Base-by-base conservation (phyloP, 371 early-diverging fungal genomes). In the Neoconidiobolus thromboides region DNA sequence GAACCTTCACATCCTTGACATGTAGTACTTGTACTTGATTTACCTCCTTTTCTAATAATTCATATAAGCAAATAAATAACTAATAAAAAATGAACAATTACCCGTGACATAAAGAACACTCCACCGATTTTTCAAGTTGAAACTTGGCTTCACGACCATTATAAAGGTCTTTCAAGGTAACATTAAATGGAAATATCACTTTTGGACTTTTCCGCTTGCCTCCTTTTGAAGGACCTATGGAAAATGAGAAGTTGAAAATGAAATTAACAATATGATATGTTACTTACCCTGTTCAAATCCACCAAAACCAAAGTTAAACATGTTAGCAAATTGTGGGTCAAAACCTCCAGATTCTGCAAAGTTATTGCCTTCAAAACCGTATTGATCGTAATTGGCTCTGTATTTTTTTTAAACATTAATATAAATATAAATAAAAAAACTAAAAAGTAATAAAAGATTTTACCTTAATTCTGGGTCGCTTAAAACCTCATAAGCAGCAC, bases 131-230 rank as follows among this genome's bases (percentile, higher is more conserved):
- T 72, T 83, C 81, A 37, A 92, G 78, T 48, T 85, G 89, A 38
- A 97, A 77, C 70, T 90, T 93, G 62, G 89, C 85, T 37, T 85
- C 81, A 67, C 83, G 78, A 62, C 98, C 98, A 65, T 78, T 87
- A 77, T 92, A 96, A 58, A 97, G 78, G 60, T 97, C 97, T 69
- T 94, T 92, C 56, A 98, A 81, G 38, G 87, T 71, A 26, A 93
- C 87, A 65, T 86, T 12, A 84, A 60, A 94, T 77, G 51, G 72
- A 76, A 57, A 88, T 77, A 5, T 80, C 76, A 64, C 91, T 91
- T 68, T 87, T 78, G 93, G 62, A 93, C 80, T 65, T 92, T 91
- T 64, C 93, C 86, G 10, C 80, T 76, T 52, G 76, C 71, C 41
- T 78, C 75, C 56, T 83, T 38, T 85, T 62, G 78, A 80, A 75